Conservation (phyloP, 2,329 filamentous ascomycete genomes). For the Hypomyces rosellus region DNA sequence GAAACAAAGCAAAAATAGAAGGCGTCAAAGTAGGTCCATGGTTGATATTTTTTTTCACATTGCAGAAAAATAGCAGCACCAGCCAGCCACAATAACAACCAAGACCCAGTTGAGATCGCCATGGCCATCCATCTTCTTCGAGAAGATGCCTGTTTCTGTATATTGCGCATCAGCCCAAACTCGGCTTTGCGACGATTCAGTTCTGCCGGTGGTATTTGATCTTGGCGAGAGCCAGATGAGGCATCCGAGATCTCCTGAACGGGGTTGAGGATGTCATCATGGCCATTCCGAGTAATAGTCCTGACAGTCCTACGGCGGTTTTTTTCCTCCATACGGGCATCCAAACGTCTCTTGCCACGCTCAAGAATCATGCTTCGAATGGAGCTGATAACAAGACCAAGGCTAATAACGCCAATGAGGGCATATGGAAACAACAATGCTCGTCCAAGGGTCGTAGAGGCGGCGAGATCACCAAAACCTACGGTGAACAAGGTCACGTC, state of each 20-base stretch:
- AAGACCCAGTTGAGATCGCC: conserved; percentile 59
- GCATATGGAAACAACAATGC: conserved; percentile 78
- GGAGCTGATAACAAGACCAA: conserved; percentile 76
- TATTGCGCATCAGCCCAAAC: conserved; percentile 74
- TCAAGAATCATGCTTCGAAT: conserved; percentile 63
- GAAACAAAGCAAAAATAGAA: conserved; percentile 84
- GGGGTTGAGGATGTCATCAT: conserved; percentile 44
- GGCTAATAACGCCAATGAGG: conserved; percentile 73
- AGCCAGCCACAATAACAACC: conserved; percentile 70
- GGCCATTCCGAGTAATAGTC: conserved; percentile 38
- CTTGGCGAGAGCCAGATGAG: background rate
- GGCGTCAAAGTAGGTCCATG: conserved; percentile 69
- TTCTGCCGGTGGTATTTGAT: conserved; percentile 31
- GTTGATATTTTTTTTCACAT: conserved; percentile 46
- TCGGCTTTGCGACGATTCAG: conserved; percentile 59
- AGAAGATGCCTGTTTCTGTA: conserved; percentile 58
- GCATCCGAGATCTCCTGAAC: background rate
- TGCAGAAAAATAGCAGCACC: conserved; percentile 68
- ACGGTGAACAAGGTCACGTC: conserved; percentile 63
- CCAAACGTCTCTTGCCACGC: conserved; percentile 45
- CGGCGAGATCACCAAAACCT: conserved; percentile 51
- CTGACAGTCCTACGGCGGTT: conserved; percentile 44
- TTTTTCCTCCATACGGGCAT: conserved; percentile 54
- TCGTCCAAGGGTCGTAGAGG: conserved; percentile 50
- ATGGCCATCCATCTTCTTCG: conserved; percentile 72